Evolutionary conservation across 2,329 filamentous ascomycete species (phyloP), one percentile per base, ranked within the genome.

Genomic region (Arthrobotrys pseudoclavata): DNA sequence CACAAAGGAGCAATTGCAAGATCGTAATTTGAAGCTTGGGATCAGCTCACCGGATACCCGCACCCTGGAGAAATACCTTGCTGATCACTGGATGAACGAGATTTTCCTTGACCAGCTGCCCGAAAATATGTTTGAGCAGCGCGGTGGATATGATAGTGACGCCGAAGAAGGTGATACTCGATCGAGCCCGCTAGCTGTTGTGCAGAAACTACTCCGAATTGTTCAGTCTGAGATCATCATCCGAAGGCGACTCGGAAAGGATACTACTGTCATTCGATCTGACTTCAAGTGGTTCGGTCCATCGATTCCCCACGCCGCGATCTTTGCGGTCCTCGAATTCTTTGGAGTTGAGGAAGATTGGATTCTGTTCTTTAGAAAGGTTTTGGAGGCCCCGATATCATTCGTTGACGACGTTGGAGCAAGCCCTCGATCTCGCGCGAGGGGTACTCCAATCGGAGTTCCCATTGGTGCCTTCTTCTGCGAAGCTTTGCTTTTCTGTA

Each of bases 251-350:
- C 53, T 69, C 2, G 53, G 48, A n/a, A 52, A 69, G 18, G 62
- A 67, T 82, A 85, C 88, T 60, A 87, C 87, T 0, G 86, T 88
- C 2, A 82, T 90, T 42, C 85, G 87, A 13, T 88, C 87, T 0
- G 88, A 89, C 80, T 89, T 90, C 80, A 84, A 86, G 53, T 88
- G 86, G 84, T 88, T 90, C 76, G 87, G 87, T 0, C 86, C 88
- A 0, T 86, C 86, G 2, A 82, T 91, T n/a, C 85, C 89, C 1
- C 90, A 92, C 80, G 82, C 86, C 20, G 89, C 89, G 0, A 86
- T 91, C 18, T 83, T 88, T 22, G 82, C 85, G 0, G 84, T 90
- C 0, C 81, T 91, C 69, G 83, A 85, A 31, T 90, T 88, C 80
- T 86, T 92, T 50, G 88, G 89, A 0, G 84, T 91, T 2, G 86